Evolutionary conservation across 345 rosid genomes (phyloP).

Genomic region (Xanthoceras sorbifolium): DNA sequence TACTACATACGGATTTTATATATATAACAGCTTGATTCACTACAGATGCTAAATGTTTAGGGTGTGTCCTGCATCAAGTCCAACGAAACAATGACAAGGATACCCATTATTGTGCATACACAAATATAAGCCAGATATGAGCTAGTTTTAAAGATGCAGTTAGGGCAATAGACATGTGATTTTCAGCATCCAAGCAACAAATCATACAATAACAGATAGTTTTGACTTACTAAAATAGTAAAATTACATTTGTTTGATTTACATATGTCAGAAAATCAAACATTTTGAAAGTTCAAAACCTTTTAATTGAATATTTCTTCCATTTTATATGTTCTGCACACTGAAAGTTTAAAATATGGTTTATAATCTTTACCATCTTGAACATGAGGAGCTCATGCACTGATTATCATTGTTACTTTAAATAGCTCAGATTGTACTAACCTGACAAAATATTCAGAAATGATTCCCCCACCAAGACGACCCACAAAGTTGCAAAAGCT

Average conservation of each 20-base stretch:
- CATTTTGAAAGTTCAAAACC: background rate
- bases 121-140: background rate
- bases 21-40: background rate
- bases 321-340: background rate
- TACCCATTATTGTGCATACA: background rate
- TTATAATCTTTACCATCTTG: background rate
- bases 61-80: background rate
- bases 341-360: constrained; percentile 2
- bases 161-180: background rate
- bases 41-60: background rate
- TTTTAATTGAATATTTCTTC: background rate
- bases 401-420: background rate
- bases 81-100: background rate
- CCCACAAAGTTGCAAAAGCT: constrained; percentile 72
- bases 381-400: background rate
- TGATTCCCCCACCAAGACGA: constrained; percentile 60
- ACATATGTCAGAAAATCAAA: too few species aligned
- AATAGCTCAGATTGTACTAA: constrained; percentile 15
- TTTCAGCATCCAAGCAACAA: background rate
- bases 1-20: background rate
- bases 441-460: constrained; percentile 76
- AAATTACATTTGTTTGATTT: too few species aligned
- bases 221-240: background rate
- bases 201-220: background rate
- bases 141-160: background rate